phyloP scores from a whole-genome alignment of 2,329 filamentous ascomycete genomes.

The Tolypocladium pustulatum region DNA sequence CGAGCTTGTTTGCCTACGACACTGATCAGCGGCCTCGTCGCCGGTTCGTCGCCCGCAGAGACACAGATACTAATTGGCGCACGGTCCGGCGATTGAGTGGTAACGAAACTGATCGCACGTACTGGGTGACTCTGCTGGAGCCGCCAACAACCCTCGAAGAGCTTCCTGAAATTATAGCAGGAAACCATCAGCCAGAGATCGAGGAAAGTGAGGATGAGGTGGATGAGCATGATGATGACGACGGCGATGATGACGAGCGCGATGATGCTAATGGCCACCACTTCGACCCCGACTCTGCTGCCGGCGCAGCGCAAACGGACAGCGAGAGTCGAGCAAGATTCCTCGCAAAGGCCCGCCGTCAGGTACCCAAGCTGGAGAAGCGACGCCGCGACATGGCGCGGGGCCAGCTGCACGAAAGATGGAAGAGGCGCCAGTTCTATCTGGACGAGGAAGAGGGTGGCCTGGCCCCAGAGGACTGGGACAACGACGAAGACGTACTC shows the following conservation, averaged over 20 bases:
- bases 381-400: slow-evolving; percentile 33
- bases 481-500: slow-evolving; percentile 47
- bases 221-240: slow-evolving; percentile 15
- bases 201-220: slow-evolving; percentile 14
- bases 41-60: slow-evolving; percentile 16
- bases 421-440: slow-evolving; percentile 71
- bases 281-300: slow-evolving; percentile 1
- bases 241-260: slow-evolving; percentile 10
- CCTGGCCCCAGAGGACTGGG: slow-evolving; percentile 52
- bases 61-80: slow-evolving; percentile 24
- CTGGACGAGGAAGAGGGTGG: slow-evolving; percentile 77
- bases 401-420: slow-evolving; percentile 55
- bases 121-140: slow-evolving; percentile 33
- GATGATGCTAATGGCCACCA: slow-evolving; percentile 13
- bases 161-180: slow-evolving; percentile 27
- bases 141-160: slow-evolving; percentile 33
- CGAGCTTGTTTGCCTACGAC: slow-evolving; percentile 35
- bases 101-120: slow-evolving; percentile 24
- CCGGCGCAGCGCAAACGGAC: slow-evolving; percentile 17
- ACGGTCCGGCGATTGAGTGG: slow-evolving; percentile 19
- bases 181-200: slow-evolving; percentile 14
- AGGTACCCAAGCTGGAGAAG: slow-evolving; percentile 26
- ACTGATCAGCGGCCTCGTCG: slow-evolving; percentile 17
- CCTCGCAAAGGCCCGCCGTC: slow-evolving; percentile 22
- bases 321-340: slow-evolving; percentile 29